Evolutionary conservation across 257 asterid genomes (phyloP), one percentile per base, ranked within the genome.

Genomic region (Jacaranda mimosifolia): DNA sequence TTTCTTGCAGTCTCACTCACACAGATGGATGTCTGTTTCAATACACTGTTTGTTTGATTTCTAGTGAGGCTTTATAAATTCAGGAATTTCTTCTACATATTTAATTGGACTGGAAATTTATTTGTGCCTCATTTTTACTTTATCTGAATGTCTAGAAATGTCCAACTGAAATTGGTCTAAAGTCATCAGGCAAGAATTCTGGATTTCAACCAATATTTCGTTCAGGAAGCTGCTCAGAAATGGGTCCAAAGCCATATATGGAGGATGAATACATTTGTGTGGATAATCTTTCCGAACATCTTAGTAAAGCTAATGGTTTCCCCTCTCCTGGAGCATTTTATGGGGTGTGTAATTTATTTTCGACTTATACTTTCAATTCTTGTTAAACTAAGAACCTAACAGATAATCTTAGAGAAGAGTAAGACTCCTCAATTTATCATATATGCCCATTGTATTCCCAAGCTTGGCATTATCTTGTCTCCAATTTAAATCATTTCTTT

Each of bases 171-270:
- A 67, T 55, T 82, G 85, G 89, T 74, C 77, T 58, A 52, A 89
- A 82, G 68, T 74, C 86, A 73, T 70, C 93, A 49, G 73, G 78
- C 71, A 89, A 86, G 78, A 88, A 85, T 76, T 84, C 94, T n/a
- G 89, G 78, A 69, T 88, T 86, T 79, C 56, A 48, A 48, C 97
- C 97, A 17, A 59, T 67, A 58, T 89, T 88, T 79, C 97, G 96
- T 21, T 94, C 97, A 0, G 97, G 97, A 78, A 88, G 92, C 85
- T 90, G 89, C 73, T 91, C 96, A 11, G 97, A 94, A 73, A 92
- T 86, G 55, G 98, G 97, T 43, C 94, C 97, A 26, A 94, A 94
- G 86, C 83, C 83, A 40, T 88, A 69, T 72, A 94, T 92, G 98
- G 98, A 92, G 90, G 97, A 94, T 68, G 94, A 89, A 84, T 87